Evolutionary conservation across 495 filamentous ascomycete genomes (phyloP), one percentile per base, ranked within the genome.

Genomic region (Penicillium malachiteum): DNA sequence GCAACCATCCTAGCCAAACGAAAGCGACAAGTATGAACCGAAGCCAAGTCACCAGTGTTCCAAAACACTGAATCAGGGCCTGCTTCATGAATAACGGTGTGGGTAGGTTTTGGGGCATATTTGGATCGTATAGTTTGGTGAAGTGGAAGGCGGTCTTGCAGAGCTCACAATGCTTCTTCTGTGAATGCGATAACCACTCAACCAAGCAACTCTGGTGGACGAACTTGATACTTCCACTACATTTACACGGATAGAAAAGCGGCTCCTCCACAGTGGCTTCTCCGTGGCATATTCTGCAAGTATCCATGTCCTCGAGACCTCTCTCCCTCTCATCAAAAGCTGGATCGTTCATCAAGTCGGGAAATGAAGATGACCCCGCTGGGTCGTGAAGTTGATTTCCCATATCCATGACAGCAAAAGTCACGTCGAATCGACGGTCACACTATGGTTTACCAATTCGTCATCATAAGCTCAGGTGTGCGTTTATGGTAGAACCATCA

Each of bases 151-250:
- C 85, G 17, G 95, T 99, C 71, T 97, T 97, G 84, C 94, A 99
- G 13, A 99, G 84, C 78, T 99, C 94, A 76, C 94, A 99, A 79
- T 97, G 88, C 71, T 97, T 97, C 83, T 97, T 97, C 69, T 97
- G 92, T 1, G 92, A 96, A 68, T 99, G 94, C 21, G 90, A 88
- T 16, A 99, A 77, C 94, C 94, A 99, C 75, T 97, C 91, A 83
- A 97, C 95, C 67, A 99, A 75, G 68, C 94, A 99, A 60, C 91
- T 87, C 70, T 99, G 94, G 73, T 99, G 94, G 48, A 99, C 94
- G 64, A 88, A 92, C 71, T 96, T 97, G 73, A 99, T 99, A 71
- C 91, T 96, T 13, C 94, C 94, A 66, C 90, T 96, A 76, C 94
- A 99, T 76, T 95, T 96, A 83, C 94, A 99, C 3, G 94, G 94